phyloP scores from a whole-genome alignment of 2,329 filamentous ascomycete genomes.

The Capronia coronata region DNA sequence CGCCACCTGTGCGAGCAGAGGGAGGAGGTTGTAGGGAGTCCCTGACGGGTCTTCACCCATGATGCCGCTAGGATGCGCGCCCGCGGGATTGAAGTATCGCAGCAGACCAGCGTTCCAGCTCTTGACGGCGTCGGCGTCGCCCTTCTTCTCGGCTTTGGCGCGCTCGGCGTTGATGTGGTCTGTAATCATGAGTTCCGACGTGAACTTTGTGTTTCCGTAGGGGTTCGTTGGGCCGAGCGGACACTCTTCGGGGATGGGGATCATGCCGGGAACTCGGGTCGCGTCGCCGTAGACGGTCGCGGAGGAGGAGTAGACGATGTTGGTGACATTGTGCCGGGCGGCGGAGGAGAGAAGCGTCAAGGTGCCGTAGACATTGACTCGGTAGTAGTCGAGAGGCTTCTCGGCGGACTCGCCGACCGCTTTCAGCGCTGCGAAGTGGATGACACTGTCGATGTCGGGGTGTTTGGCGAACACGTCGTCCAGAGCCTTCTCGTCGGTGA shows the following conservation, averaged over 20 bases:
- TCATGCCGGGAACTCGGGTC: slow-evolving; percentile 94
- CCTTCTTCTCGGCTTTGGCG: slow-evolving; percentile 71
- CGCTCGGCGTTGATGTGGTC: slow-evolving; percentile 85
- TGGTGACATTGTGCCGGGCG: slow-evolving; percentile 82
- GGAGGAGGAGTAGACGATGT: slow-evolving; percentile 97
- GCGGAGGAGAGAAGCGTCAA: slow-evolving; percentile 81
- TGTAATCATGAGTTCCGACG: slow-evolving; percentile 84
- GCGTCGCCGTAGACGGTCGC: slow-evolving; percentile 98
- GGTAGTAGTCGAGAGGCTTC: slow-evolving; percentile 95
- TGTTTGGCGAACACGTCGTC: slow-evolving; percentile 84
- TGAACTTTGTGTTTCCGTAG: slow-evolving; percentile 93
- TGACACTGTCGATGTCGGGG: slow-evolving; percentile 93
- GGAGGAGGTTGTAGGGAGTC: slow-evolving; percentile 90
- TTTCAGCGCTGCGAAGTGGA: slow-evolving; percentile 98
- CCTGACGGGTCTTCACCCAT: slow-evolving; percentile 98
- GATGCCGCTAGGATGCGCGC: slow-evolving; percentile 87
- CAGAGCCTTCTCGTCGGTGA: slow-evolving; percentile 76
- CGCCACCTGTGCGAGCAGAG: slow-evolving; percentile 88
- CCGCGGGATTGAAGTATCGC: slow-evolving; percentile 96
- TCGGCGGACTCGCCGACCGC: slow-evolving; percentile 92
- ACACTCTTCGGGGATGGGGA: slow-evolving; percentile 94
- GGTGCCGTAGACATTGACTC: slow-evolving; percentile 90
- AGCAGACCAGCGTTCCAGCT: slow-evolving; percentile 91
- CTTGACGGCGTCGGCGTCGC: slow-evolving; percentile 62
- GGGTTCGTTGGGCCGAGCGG: slow-evolving; percentile 95